Evolutionary conservation across 2,329 filamentous ascomycete genomes (phyloP), one percentile per base, ranked within the genome.

Genomic region (Claviceps sp.): DNA sequence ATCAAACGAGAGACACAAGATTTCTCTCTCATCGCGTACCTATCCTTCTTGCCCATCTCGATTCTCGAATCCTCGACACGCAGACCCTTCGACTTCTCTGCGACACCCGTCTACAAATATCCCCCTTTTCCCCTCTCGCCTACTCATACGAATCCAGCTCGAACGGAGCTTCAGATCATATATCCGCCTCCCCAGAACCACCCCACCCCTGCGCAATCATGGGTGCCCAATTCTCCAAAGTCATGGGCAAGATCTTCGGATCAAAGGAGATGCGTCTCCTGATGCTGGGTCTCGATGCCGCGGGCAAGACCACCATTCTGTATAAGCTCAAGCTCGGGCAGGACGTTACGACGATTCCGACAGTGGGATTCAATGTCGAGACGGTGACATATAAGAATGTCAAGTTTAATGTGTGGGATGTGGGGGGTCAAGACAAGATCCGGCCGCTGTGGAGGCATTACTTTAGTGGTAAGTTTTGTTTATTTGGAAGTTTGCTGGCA

Each of bases 231-330:
- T 78, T 96, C 70, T 95, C 88, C 63, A 95, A 95, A 76, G 84
- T 96, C 74, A 90, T 96, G 84, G 87, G 88, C 72, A 95, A 94
- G 83, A 88, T 97, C 77, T 97, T 95, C 77, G 91, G 91, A 72
- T 95, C 91, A 95, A 97, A 97, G 85, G 93, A 98, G 84, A 98
- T 98, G 93, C 85, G 93, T 80, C 96, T 98, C 78, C 75, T 98
- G 74, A 98, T 98, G 93, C 90, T 98, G 65, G 93, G 93, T 82
- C 84, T 98, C 67, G 93, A 98, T 74, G 93, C 93, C 66, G 93
- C 93, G 72, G 93, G 93, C 86, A 98, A 98, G 83, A 98, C 93
- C 68, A 98, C 93, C 65, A 98, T 98, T 69, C 84, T 98, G 63
- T 98, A 98, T 80, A 98, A 98, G 82, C 84, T 98, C 72, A 98